Conservation (phyloP, 805 yeast genomes). For the Yarrowia keelungensis region DNA sequence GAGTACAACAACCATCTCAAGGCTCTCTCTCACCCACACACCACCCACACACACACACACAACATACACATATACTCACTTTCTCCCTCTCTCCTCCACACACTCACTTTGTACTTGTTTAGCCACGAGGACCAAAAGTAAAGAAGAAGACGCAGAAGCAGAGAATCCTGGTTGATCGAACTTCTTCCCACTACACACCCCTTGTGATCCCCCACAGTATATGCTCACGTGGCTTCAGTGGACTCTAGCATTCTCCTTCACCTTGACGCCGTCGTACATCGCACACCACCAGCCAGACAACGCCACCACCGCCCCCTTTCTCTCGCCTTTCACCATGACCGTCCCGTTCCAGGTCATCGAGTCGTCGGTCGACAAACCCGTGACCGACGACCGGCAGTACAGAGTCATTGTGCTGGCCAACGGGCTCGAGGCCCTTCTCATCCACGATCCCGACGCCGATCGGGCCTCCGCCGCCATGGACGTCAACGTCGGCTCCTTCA, state of each 20-base stretch:
- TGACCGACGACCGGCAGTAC: conserved; percentile 75
- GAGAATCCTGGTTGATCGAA: too few relatives aligned
- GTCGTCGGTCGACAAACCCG: conserved; percentile 53
- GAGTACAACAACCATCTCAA: too few relatives aligned
- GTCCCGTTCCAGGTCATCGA: conserved; percentile 41
- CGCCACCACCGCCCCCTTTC: conserved; percentile 1
- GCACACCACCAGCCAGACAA: background rate
- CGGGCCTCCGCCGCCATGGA: conserved; percentile 73
- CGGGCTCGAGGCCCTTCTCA: conserved; percentile 69
- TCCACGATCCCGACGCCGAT: conserved; percentile 76
- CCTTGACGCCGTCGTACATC: conserved; percentile 9
- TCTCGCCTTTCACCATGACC: conserved; percentile 23
- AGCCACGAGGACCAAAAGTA: background rate
- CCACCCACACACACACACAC: background rate
- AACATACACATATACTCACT: background rate
- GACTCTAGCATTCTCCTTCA: conserved; percentile 2
- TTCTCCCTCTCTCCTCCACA: too few relatives aligned
- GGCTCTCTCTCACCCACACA: too few relatives aligned
- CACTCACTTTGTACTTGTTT: conserved; percentile 3
- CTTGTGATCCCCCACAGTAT: background rate
- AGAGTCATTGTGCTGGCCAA: conserved; percentile 70
- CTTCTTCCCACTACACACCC: background rate
- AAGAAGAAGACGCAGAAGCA: background rate
- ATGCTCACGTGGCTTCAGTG: conserved; percentile 38
- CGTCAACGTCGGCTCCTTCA: conserved; percentile 80